These are phyloP conservation scores for Candida maris DNA, from an alignment of 805 yeast genomes.

Conservation along the genomic window DNA sequence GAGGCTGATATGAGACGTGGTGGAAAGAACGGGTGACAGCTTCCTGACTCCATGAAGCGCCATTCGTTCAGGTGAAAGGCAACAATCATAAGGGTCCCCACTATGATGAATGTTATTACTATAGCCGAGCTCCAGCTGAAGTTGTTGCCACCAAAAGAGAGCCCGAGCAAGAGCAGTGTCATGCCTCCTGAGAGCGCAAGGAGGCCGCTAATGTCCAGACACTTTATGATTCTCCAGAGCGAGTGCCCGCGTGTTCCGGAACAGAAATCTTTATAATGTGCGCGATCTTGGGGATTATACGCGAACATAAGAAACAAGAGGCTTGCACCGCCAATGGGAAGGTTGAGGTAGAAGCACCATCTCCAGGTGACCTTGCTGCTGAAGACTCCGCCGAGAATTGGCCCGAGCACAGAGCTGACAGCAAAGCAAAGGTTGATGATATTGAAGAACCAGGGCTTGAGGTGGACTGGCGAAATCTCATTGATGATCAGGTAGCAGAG, in stretches of 20 bases:
- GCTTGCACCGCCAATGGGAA: slow-evolving; percentile 65
- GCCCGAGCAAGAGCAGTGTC: slow-evolving; percentile 46
- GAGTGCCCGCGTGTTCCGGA: background rate
- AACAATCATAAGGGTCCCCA: slow-evolving; percentile 40
- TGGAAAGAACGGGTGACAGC: slow-evolving; percentile 42
- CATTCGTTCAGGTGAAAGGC: slow-evolving; percentile 39
- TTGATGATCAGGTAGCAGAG: slow-evolving; percentile 55
- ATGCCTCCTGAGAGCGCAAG: slow-evolving; percentile 40
- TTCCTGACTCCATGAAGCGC: slow-evolving; percentile 6
- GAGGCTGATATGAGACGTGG: slow-evolving; percentile 35
- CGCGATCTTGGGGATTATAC: slow-evolving; percentile 7
- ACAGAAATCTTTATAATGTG: background rate
- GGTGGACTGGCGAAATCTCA: slow-evolving; percentile 46
- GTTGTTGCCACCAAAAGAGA: slow-evolving; percentile 56
- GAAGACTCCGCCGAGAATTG: slow-evolving; percentile 64
- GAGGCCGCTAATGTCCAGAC: slow-evolving; percentile 27
- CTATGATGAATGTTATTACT: slow-evolving; percentile 44
- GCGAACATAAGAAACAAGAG: slow-evolving; percentile 33
- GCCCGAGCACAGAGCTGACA: slow-evolving; percentile 55
- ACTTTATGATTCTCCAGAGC: background rate
- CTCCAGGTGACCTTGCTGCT: slow-evolving; percentile 55
- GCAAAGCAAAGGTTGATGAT: slow-evolving; percentile 44
- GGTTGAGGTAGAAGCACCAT: slow-evolving; percentile 71
- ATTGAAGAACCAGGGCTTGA: slow-evolving; percentile 38
- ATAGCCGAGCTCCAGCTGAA: slow-evolving; percentile 55